A percentile compares a stretch with the other conserved stretches of the same genome.
Conservation (phyloP, 345 rosid species). For the Arabis alpina region DNA sequence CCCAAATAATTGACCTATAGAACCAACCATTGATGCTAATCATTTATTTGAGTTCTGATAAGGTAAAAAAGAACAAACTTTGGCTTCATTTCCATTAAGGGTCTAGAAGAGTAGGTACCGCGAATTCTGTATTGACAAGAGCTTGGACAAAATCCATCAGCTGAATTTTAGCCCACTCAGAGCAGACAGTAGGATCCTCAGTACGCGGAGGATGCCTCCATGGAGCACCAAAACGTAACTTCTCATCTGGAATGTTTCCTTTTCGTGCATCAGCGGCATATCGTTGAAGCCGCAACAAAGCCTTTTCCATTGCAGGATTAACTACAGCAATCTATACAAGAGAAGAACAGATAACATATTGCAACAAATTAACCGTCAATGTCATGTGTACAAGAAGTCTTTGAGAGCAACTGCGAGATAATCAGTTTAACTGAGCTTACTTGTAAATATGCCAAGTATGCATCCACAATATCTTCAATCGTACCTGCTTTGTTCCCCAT, state of each 20-base stretch:
- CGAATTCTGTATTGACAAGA: slow-evolving; percentile 72
- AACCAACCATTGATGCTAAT: slow-evolving; percentile 19
- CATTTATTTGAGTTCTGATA: not conserved
- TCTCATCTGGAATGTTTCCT: slow-evolving; percentile 70
- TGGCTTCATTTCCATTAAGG: slow-evolving; percentile 5
- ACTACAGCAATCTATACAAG: slow-evolving; percentile 69
- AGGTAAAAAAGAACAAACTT: slow-evolving; percentile 1
- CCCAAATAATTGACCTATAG: slow-evolving; percentile 79
- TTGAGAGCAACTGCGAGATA: slow-evolving; percentile 24
- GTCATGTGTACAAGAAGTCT: not conserved
- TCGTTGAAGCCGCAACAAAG: slow-evolving; percentile 59
- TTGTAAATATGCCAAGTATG: slow-evolving; percentile 90
- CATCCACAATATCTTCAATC: slow-evolving; percentile 88
- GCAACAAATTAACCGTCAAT: not conserved
- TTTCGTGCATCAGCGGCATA: slow-evolving; percentile 70
- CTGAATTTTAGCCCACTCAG: slow-evolving; percentile 90
- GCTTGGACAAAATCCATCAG: slow-evolving; percentile 89
- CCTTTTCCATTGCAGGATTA: slow-evolving; percentile 94
- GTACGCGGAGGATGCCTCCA: slow-evolving; percentile 89
- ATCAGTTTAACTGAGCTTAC: slow-evolving; percentile 44
- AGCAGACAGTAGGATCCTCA: slow-evolving; percentile 45
- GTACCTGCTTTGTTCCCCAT: slow-evolving; percentile 66
- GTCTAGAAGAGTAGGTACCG: slow-evolving; percentile 50
- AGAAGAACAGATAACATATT: not conserved
- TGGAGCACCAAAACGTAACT: slow-evolving; percentile 80